phyloP scores from a whole-genome alignment of 805 yeast species.

The Tetrapisispora namnaoensis region DNA sequence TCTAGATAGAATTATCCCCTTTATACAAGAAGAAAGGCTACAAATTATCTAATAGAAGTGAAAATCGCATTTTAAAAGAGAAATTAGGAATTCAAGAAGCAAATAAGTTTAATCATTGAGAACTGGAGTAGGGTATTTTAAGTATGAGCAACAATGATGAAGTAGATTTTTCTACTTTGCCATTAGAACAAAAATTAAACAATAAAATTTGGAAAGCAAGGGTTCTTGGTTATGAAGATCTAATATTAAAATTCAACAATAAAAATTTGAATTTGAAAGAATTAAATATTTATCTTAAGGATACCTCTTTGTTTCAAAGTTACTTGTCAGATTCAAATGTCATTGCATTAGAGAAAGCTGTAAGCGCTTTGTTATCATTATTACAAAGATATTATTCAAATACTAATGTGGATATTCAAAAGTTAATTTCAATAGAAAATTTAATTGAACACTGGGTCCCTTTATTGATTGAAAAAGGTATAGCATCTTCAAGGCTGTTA shows the following conservation, averaged over 20 bases:
- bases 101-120: too few species aligned
- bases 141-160: constrained; percentile 31
- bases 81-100: not conserved
- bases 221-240: constrained; percentile 64
- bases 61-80: not conserved
- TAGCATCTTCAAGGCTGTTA: constrained; percentile 63
- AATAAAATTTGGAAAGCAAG: constrained; percentile 89
- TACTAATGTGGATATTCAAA: not conserved
- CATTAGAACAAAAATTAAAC: constrained; percentile 54
- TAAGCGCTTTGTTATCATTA: constrained; percentile 35
- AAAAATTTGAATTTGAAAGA: constrained; percentile 12
- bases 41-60: too few species aligned
- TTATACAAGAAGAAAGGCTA: too few species aligned
- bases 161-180: constrained; percentile 51
- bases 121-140: not conserved
- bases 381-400: constrained; percentile 3
- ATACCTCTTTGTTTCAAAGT: constrained; percentile 46
- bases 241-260: constrained; percentile 43
- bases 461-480: constrained; percentile 67
- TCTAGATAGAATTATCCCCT: too few species aligned
- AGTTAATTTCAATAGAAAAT: not conserved
- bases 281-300: constrained; percentile 30
- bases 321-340: constrained; percentile 74
- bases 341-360: constrained; percentile 82
- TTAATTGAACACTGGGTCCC: constrained; percentile 17